Evolutionary conservation across 495 filamentous ascomycete genomes (phyloP).

Genomic region (Hypoxylon subgilvum): DNA sequence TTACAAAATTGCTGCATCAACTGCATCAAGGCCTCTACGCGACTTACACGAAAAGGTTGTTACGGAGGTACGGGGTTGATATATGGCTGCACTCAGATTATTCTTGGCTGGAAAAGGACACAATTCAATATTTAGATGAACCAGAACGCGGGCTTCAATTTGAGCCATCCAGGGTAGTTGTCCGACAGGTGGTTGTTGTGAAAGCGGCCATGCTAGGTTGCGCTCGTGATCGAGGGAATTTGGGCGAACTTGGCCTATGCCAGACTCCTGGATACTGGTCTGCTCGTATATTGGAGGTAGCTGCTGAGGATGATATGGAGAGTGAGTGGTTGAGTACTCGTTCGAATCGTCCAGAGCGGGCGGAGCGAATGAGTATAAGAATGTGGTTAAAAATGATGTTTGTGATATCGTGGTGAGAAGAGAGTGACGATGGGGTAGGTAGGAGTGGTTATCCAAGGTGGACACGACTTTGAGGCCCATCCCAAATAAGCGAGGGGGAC

Average conservation of each 20-base stretch:
- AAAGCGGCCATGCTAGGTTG: neutral
- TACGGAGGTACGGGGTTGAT: conserved; percentile 10
- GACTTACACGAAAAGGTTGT: conserved; percentile 34
- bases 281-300: conserved; percentile 9
- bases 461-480: conserved; percentile 44
- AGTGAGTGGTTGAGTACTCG: conserved; percentile 22
- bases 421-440: conserved; percentile 41
- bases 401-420: conserved; percentile 24
- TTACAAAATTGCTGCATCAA: conserved; percentile 11
- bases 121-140: conserved; percentile 8
- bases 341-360: conserved; percentile 33
- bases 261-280: conserved; percentile 1
- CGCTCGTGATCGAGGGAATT: conserved; percentile 40
- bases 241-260: conserved; percentile 17
- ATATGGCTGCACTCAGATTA: conserved; percentile 33
- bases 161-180: conserved; percentile 1
- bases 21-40: conserved; percentile 8
- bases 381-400: conserved; percentile 33
- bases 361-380: conserved; percentile 53
- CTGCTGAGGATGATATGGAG: neutral
- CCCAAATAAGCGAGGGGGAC: conserved; percentile 40
- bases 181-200: conserved; percentile 20
- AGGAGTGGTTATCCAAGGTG: conserved; percentile 42
- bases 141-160: conserved; percentile 11
- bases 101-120: conserved; percentile 4